Evolutionary conservation across 306 rosid genomes (phyloP), one percentile per base, ranked within the genome.

Genomic region (Castanea crenata): DNA sequence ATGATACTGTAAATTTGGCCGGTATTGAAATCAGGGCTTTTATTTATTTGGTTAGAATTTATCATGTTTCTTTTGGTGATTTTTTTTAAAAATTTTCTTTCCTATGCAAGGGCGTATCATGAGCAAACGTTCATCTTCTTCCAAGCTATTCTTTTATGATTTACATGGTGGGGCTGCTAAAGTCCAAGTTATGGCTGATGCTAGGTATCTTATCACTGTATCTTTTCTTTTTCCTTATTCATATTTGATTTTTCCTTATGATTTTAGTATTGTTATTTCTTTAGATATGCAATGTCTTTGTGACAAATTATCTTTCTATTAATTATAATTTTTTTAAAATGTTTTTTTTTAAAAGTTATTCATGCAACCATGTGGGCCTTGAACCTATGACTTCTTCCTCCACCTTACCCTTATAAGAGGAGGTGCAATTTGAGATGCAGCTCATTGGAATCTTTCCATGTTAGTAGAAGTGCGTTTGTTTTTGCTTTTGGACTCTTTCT

Each of bases 111-210:
- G 90, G 68, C 83, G 85, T 35, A 86, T 86, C 54, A 86, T 84
- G 92, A 87, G 89, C 87, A 93, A 93, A 69, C 88, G 97, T 2
- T 72, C 97, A 4, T 91, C 97, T 64, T 87, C 91, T 52, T 81
- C 92, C 5, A 93, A 89, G 85, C 91, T 93, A 29, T 81, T 89
- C 68, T 93, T 93, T 76, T 93, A 93, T 79, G 98, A 91, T 55
- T 85, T 93, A 52, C 89, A 90, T 75, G 93, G 91, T 67, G 85
- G 55, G 55, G 87, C 87, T 75, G 80, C 56, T 78, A 91, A 93
- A 79, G 94, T 91, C 62, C 98, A 93, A 87, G 97, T 93, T 55
- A 90, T 93, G 95, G 89, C 95, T 13, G 97, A 91, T 87, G 92
- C 90, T 52, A 91, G 97, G 98, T 93, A 86, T 67, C n/a, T 34